Evolutionary conservation across 148 eudicot genomes (phyloP).

Genomic region (Rhododendron ovatum): DNA sequence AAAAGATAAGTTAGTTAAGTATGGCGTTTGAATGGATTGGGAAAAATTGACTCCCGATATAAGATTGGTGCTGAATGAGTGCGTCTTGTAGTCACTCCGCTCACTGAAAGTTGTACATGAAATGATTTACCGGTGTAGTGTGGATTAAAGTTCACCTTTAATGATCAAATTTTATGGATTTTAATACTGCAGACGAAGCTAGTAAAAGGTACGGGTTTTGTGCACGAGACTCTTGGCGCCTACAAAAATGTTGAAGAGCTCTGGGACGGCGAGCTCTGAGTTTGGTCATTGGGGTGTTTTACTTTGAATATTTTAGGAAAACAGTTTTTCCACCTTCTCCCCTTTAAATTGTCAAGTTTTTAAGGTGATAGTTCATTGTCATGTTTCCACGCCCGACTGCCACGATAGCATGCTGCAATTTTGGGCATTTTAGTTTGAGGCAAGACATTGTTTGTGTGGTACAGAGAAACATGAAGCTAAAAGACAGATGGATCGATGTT

Average conservation of each 20-base stretch:
- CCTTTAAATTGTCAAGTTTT: not conserved
- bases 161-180: not conserved
- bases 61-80: not conserved
- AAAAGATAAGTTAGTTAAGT: not conserved
- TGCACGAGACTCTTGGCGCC: slow-evolving; percentile 44
- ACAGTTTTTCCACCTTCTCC: not conserved
- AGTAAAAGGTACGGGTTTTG: slow-evolving; percentile 25
- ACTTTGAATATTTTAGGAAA: not conserved
- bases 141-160: not conserved
- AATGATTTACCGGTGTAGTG: not conserved
- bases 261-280: slow-evolving; percentile 70
- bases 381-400: not conserved
- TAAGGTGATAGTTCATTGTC: not conserved
- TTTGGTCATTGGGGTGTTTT: not conserved
- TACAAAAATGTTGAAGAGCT: slow-evolving; percentile 64
- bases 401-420: not conserved
- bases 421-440: not conserved
- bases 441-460: not conserved
- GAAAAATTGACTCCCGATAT: too few species aligned
- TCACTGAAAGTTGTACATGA: not conserved
- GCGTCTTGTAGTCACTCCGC: not conserved
- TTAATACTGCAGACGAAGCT: slow-evolving; percentile 44
- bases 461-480: not conserved
- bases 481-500: not conserved
- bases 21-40: not conserved